Evolutionary conservation across 495 filamentous ascomycete genomes (phyloP), one percentile per base, ranked within the genome.

Genomic region (Podospora didyma): DNA sequence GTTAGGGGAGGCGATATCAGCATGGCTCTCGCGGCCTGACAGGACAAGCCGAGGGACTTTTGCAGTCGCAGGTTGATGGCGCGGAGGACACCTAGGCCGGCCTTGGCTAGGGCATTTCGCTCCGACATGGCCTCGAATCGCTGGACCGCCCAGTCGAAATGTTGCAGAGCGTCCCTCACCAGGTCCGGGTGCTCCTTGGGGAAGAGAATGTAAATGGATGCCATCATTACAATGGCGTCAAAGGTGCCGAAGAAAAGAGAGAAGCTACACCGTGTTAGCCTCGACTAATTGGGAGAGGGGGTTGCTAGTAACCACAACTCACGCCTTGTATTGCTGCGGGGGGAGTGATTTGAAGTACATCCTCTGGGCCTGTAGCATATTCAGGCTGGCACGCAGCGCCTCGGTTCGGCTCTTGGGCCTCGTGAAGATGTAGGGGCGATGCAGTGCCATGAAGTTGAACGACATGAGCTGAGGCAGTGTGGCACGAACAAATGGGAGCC

Each of bases 381-480:
- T 72, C 17, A 84, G 58, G 41, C 77, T 79, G 26, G 81, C 83
- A 56, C 75, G 75, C 0, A 86, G 66, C 16, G 83, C 81, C 51
- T 79, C 75, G 10, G 70, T 73, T 23, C 81, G 71, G 53, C 75
- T 79, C 4, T 69, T 68, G 3, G 72, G 58, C n/a, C 78, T 72
- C 0, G 80, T 81, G 55, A 86, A 86, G 37, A 86, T 80, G 62
- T 82, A 86, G 0, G 84, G 81, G 46, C 83, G 76, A 53, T 86
- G 84, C 34, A 86, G 73, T 19, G 81, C 80, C 63, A 86, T 82
- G 45, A 85, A 66, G 48, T 82, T 77, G 57, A 84, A 79, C 19
- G 74, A 67, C 20, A 74, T 59, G 10, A 78, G 62, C 46, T 78
- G 78, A 24, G 75, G 74, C 49, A 85, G 53, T 11, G 69, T 65